Base-by-base conservation (phyloP, 108 stramenopile genomes). In the Epipyxis sp. region DNA sequence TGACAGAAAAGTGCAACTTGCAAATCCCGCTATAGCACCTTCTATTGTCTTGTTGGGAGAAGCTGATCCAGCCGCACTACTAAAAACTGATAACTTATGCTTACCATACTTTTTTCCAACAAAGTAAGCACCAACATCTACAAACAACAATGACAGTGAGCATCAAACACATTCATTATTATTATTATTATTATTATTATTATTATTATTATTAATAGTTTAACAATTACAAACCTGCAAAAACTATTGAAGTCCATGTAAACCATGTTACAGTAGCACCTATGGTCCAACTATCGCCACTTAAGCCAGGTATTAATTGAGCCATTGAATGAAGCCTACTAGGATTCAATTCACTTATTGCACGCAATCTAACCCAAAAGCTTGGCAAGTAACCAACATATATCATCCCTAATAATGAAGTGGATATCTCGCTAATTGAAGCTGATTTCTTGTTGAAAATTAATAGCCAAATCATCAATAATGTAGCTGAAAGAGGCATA, bases 41-140 rank as follows among this genome's bases (percentile, higher is more conserved):
- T 97, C 97, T 30, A 96, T 89, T 0, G 95, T 93, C 83, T 97
- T 97, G 86, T 97, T 97, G 34, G 97, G 97, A 45, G 91, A 92
- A 2, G 97, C 91, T 35, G 84, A 87, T 1, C 95, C 97, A 1
- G 95, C 95, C 0, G 94, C 92, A 2, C 90, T 88, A 67, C 91
- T 86, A 6, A 94, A 83, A 16, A 61, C 91, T 86, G 54, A 95
- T 69, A 69, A 91, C 93, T 40, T 94, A 92, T 59, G 78, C 32
- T 88, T 89, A 6, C 95, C 95, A 81, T 84, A 92, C 40, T 80
- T 80, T 59, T 77, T 79, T 0, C 97, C 97, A 1, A 87, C 91
- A 76, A 95, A 94, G 81, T 95, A 97, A 32, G 94, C 95, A 43
- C 94, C 94, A 35, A 95, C 92, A 74, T 95, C 96, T 35, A 6